A percentile compares a stretch with the other conserved stretches of the same genome.
phyloP scores from a whole-genome alignment of 1,284 basidiomycete species.

The Kalmanozyma brasiliensis region DNA sequence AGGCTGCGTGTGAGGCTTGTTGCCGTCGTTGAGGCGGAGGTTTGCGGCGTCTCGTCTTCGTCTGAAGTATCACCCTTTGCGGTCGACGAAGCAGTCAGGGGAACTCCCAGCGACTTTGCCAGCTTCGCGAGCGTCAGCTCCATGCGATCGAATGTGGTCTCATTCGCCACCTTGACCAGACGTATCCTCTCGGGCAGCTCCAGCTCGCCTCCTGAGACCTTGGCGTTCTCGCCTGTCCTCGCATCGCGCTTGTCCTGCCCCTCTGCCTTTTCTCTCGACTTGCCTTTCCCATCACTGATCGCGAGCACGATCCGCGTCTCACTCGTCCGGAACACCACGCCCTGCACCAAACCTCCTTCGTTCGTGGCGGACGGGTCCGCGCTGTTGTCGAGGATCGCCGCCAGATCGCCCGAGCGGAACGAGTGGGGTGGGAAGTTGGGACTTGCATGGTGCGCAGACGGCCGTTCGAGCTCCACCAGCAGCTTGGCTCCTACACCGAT shows the following conservation, averaged over 20 bases:
- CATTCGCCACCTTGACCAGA: constrained; percentile 90
- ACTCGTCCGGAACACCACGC: constrained; percentile 40
- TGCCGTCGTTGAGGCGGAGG: constrained; percentile 11
- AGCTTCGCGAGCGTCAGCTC: constrained; percentile 46
- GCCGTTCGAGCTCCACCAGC: constrained; percentile 86
- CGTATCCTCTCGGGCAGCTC: constrained; percentile 85
- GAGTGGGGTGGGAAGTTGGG: constrained; percentile 83
- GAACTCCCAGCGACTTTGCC: constrained; percentile 32
- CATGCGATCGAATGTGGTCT: constrained; percentile 83
- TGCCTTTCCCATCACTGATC: constrained; percentile 21
- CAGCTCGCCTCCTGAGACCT: constrained; percentile 73
- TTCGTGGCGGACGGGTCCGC: constrained; percentile 36
- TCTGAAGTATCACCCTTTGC: constrained; percentile 24
- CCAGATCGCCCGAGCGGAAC: constrained; percentile 85
- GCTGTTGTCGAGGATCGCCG: constrained; percentile 79
- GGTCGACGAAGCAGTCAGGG: constrained; percentile 6
- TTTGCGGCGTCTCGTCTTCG: constrained; percentile 19
- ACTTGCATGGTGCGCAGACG: constrained; percentile 79
- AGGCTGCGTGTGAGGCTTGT: constrained; percentile 57
- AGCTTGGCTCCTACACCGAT: constrained; percentile 91
- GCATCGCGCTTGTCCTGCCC: constrained; percentile 34
- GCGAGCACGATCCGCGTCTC: constrained; percentile 37
- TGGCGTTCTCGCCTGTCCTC: constrained; percentile 65
- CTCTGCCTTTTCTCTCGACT: constrained; percentile 3
- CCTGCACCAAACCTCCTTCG: constrained; percentile 25